Evolutionary conservation across 2,329 filamentous ascomycete genomes (phyloP).

Genomic region (Colletotrichum tamarilloi): DNA sequence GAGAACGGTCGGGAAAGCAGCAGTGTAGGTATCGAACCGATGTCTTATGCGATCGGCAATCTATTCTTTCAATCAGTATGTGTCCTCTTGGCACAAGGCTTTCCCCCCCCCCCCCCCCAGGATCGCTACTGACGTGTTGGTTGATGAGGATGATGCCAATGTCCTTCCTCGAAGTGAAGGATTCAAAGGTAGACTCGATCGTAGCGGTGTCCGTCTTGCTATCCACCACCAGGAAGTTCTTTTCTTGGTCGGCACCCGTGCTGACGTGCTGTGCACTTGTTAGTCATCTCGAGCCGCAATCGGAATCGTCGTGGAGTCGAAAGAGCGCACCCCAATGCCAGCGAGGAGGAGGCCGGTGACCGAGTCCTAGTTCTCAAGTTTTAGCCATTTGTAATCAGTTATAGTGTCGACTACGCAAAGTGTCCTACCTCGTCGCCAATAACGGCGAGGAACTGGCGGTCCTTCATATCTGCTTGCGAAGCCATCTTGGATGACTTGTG

Average conservation of each 20-base stretch:
- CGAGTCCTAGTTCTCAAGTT: conserved; percentile 74
- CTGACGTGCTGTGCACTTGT: conserved; percentile 80
- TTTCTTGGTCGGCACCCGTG: conserved; percentile 85
- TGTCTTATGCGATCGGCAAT: conserved; percentile 94
- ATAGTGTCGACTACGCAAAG: conserved; percentile 40
- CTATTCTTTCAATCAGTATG: conserved; percentile 60
- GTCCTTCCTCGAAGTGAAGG: conserved; percentile 91
- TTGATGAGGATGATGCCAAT: conserved; percentile 98
- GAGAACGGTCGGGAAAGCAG: conserved; percentile 94
- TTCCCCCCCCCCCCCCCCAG: not conserved
- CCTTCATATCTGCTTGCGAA: conserved; percentile 73
- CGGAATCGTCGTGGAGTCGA: not conserved
- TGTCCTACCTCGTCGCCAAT: conserved; percentile 92
- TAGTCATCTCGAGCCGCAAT: not conserved
- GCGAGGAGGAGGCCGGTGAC: conserved; percentile 95
- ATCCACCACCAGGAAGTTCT: conserved; percentile 98
- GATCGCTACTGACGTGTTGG: conserved; percentile 79
- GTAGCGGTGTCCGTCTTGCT: conserved; percentile 87
- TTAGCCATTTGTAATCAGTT: conserved; percentile 38
- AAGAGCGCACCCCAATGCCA: conserved; percentile 81
- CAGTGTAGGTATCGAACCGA: conserved; percentile 89
- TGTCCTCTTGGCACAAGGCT: not conserved
- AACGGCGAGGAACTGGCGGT: conserved; percentile 95
- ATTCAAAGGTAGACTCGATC: conserved; percentile 91
- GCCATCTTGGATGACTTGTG: conserved; percentile 51